Conservation (phyloP, 208 protist genomes). For the Trichomonas gallinae region DNA sequence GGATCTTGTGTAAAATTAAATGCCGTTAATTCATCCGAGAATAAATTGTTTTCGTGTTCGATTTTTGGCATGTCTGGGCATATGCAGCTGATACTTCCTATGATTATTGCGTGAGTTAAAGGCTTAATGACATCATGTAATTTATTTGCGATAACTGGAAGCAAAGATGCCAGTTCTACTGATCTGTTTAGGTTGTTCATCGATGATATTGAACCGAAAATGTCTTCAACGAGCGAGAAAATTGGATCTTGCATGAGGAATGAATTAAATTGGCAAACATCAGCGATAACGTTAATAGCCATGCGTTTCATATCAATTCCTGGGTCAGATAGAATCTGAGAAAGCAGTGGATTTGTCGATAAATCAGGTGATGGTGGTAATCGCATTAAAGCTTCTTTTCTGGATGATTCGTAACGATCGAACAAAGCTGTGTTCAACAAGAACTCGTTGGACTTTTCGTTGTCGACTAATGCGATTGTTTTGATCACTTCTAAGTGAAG, state of each 20-base stretch:
- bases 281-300: not conserved
- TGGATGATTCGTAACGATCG: not conserved
- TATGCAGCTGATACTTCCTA: no score
- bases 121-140: no score
- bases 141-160: not conserved
- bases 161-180: not conserved
- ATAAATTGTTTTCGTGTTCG: no score
- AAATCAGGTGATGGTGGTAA: not conserved
- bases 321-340: not conserved
- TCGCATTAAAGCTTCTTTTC: not conserved
- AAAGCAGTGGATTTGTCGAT: not conserved
- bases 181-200: not conserved
- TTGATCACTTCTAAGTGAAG: not conserved
- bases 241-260: not conserved
- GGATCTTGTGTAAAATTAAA: not conserved
- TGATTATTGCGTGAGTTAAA: no score
- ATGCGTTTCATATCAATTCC: not conserved
- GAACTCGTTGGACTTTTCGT: not conserved
- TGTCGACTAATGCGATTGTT: not conserved
- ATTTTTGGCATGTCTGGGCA: no score
- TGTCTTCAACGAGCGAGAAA: not conserved
- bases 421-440: not conserved
- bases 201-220: not conserved
- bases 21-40: no score
- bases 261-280: not conserved